Evolutionary conservation across 179 eudicot species (phyloP), one percentile per base, ranked within the genome.

Genomic region (Beta macrorhiza): DNA sequence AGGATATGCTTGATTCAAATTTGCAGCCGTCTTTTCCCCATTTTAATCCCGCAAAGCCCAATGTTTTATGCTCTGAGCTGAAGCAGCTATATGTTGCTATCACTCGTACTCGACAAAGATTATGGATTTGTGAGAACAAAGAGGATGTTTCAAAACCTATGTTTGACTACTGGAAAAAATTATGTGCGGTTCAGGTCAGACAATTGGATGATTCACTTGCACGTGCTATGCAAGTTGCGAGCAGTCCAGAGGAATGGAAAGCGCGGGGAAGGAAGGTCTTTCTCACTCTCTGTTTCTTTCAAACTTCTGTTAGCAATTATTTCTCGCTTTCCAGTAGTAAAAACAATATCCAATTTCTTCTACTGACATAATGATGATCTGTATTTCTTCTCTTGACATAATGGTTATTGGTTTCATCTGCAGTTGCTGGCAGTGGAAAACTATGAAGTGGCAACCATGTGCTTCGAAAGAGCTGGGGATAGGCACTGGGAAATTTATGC

Each of bases 51-150:
- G 80, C 82, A 77, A 93, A 76, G 58, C 95, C 91, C 80, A 86
- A 82, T 76, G 74, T 91, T 71, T 45, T 93, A 78, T 93, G 95
- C 83, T 91, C 93, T 79, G 93, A 93, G 79, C 86, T 93, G 80
- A 93, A 93, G 79, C 97, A 91, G 72, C 57, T 93, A 29, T 93
- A 93, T 77, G 95, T 93, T 77, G 97, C 95, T 22, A 89, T 93
- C n/a, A 93, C 97, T 72, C 92, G 97, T 15, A 91, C 95, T 2
- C 87, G 91, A 80, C 95, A 93, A 84, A 87, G 97, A 83, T 77
- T 93, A 70, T 93, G 95, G 97, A 86, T 93, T 20, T 91, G 94
- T 80, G 97, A 93, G 77, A 92, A 88, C 62, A 71, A 61, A 51
- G 90, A 91, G 79, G 90, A 88, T 63, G 64, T 90, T 22, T 89